Conservation (phyloP, 495 filamentous ascomycete genomes). For the Tuber aestivum region DNA sequence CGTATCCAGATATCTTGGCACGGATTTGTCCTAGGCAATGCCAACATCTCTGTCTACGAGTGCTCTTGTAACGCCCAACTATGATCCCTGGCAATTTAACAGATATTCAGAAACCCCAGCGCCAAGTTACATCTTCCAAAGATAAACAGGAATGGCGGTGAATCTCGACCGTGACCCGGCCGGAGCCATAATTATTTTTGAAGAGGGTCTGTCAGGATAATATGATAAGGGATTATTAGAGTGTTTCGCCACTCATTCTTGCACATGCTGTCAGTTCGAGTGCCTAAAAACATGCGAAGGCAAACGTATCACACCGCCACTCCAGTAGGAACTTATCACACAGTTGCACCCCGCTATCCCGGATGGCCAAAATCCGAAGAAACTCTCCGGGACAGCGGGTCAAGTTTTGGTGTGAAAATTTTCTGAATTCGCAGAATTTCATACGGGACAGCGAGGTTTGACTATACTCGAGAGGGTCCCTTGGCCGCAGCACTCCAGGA, state of each 20-base stretch:
- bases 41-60: not conserved
- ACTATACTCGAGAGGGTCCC: not conserved
- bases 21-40: not conserved
- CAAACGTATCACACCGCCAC: not conserved
- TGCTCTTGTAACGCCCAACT: not conserved
- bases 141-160: not conserved
- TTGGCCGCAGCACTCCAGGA: not conserved
- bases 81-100: not conserved
- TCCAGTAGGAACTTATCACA: too few relatives aligned
- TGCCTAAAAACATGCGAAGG: not conserved
- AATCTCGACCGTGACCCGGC: not conserved
- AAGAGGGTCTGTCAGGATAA: not conserved
- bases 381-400: too few relatives aligned
- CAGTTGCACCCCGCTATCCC: too few relatives aligned
- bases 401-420: too few relatives aligned
- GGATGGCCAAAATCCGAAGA: too few relatives aligned
- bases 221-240: not conserved
- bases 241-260: not conserved
- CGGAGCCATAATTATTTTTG: not conserved
- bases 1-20: not conserved
- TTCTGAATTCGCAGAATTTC: too few relatives aligned
- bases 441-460: too few relatives aligned
- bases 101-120: not conserved
- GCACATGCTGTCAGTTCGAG: not conserved
- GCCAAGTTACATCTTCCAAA: not conserved